Evolutionary conservation across 225 moss, liverwort and hornwort species (phyloP).

Genomic region (Bryoerythrophyllum caledonicum): DNA sequence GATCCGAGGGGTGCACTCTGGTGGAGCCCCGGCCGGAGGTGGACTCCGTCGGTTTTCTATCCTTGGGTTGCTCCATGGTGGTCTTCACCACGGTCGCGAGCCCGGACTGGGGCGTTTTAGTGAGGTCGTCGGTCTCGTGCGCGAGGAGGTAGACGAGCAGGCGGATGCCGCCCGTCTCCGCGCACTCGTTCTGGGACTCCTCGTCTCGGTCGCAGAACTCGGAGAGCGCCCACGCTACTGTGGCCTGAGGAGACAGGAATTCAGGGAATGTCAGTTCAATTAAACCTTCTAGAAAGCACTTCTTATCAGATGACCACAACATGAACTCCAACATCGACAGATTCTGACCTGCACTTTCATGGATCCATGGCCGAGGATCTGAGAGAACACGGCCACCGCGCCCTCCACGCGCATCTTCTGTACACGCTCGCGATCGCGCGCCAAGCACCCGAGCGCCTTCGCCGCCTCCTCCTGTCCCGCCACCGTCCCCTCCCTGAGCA

Average conservation of each 20-base stretch:
- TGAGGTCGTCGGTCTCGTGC: slow-evolving; percentile 72
- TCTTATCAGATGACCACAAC: no score
- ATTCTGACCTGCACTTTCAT: slow-evolving; percentile 65
- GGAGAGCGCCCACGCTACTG: slow-evolving; percentile 71
- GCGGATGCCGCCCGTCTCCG: slow-evolving; percentile 64
- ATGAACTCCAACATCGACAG: no score
- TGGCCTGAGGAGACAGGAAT: slow-evolving; percentile 38
- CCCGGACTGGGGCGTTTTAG: slow-evolving; percentile 34
- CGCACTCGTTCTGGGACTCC: slow-evolving; percentile 68
- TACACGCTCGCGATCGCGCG: slow-evolving; percentile 49
- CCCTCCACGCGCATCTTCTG: slow-evolving; percentile 48
- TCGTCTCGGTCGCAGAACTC: slow-evolving; percentile 56
- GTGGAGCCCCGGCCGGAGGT: background rate
- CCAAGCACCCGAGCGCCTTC: slow-evolving; percentile 58
- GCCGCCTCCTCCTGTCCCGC: slow-evolving; percentile 72
- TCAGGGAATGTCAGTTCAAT: background rate
- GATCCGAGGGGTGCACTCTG: slow-evolving; percentile 10
- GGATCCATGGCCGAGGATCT: slow-evolving; percentile 53
- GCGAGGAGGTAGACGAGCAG: slow-evolving; percentile 65
- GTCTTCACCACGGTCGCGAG: slow-evolving; percentile 51
- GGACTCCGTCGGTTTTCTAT: slow-evolving; percentile 11
- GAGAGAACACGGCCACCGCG: slow-evolving; percentile 59
- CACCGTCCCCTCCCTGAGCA: slow-evolving; percentile 60
- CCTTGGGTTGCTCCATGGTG: slow-evolving; percentile 45
- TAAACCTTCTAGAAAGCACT: no score